Conservation (phyloP, 192 early-diverging fungal genomes). For the Thoreauomyces humboldtii region DNA sequence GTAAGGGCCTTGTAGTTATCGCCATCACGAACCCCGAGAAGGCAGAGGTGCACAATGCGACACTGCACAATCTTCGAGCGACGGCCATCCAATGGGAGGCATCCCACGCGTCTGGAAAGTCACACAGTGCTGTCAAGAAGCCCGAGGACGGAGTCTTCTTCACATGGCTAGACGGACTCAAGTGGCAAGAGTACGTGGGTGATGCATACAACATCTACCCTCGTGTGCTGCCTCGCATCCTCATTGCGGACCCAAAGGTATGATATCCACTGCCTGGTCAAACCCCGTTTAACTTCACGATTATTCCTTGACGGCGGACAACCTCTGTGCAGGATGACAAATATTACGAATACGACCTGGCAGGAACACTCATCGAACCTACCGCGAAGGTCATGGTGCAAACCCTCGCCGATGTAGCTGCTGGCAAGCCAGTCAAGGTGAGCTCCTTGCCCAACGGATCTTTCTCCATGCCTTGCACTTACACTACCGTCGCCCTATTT, state of each 20-base stretch:
- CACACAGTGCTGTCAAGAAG: background rate
- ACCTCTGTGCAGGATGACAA: background rate
- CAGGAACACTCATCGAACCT: background rate
- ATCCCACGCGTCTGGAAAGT: too few relatives aligned
- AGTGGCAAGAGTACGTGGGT: constrained; percentile 33
- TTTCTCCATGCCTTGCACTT: too few relatives aligned
- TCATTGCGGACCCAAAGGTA: constrained; percentile 40
- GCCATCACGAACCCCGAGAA: constrained; percentile 60
- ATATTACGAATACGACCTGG: background rate
- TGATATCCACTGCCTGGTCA: constrained; percentile 7
- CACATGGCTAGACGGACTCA: constrained; percentile 39
- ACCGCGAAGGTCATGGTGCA: background rate
- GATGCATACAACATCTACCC: constrained; percentile 35
- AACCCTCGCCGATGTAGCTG: too few relatives aligned
- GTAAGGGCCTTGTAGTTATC: constrained; percentile 62
- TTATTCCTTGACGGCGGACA: too few relatives aligned
- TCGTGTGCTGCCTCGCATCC: constrained; percentile 21
- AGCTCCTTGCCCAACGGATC: too few relatives aligned
- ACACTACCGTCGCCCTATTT: too few relatives aligned
- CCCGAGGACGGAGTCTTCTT: constrained; percentile 9
- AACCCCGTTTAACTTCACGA: background rate
- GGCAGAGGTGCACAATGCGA: background rate
- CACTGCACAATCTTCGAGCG: background rate
- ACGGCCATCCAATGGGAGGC: too few relatives aligned
- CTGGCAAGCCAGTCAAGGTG: too few relatives aligned